Percentiles rank a stretch among this genome's conserved stretches.
Evolutionary conservation across 208 protist species (phyloP).

Genomic region (Blastocrithidia nonstop): DNA sequence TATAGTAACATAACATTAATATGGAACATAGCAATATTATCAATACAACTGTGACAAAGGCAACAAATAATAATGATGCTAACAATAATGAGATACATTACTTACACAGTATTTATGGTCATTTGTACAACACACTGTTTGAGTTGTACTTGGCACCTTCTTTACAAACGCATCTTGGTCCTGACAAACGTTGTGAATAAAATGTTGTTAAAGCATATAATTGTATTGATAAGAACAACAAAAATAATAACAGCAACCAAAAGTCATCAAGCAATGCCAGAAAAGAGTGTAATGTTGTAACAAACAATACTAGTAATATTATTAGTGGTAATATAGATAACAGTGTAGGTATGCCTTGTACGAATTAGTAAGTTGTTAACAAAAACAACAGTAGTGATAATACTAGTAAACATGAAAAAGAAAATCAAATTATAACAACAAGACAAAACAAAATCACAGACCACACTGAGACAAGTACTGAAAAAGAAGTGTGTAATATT

Average conservation of each 20-base stretch:
- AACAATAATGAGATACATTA: background rate
- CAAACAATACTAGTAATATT: too few relatives aligned
- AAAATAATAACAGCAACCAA: too few relatives aligned
- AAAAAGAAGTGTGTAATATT: background rate
- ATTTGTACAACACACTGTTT: constrained; percentile 88
- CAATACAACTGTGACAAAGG: background rate
- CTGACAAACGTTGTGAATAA: background rate
- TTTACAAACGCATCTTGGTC: constrained; percentile 7
- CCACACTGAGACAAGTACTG: background rate
- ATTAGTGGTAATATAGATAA: too few relatives aligned
- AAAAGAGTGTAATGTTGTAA: too few relatives aligned
- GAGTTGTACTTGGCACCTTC: constrained; percentile 88
- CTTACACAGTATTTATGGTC: background rate
- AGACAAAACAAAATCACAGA: background rate
- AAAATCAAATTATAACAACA: background rate
- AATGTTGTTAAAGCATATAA: too few relatives aligned
- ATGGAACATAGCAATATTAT: background rate
- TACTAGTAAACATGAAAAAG: background rate
- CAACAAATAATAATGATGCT: background rate
- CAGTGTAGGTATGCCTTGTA: too few relatives aligned
- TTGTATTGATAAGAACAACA: constrained; percentile 2
- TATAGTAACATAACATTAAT: background rate
- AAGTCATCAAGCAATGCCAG: too few relatives aligned
- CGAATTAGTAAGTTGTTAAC: too few relatives aligned
- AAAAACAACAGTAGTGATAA: background rate